A percentile compares a stretch with the other conserved stretches of the same genome.
Evolutionary conservation across 2,329 filamentous ascomycete species (phyloP).

Genomic region (Scedosporium minutisporum): DNA sequence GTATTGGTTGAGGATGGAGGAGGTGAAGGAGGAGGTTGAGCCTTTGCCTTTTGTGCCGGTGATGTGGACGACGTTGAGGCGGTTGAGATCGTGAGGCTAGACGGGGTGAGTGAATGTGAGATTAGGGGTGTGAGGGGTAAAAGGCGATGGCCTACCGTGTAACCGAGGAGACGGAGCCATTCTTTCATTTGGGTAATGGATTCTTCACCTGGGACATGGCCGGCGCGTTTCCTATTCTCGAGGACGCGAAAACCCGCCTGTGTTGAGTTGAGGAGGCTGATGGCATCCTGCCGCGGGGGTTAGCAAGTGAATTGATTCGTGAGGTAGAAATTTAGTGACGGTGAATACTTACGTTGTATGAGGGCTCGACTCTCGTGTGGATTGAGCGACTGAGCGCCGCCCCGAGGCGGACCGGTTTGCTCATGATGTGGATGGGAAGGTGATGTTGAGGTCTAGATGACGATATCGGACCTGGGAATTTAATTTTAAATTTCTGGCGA

Average conservation of each 20-base stretch:
- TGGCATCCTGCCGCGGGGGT: constrained; percentile 57
- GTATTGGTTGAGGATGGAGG: constrained; percentile 50
- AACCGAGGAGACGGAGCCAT: constrained; percentile 70
- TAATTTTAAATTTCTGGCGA: too few species aligned
- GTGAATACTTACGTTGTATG: constrained; percentile 38
- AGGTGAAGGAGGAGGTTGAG: constrained; percentile 59
- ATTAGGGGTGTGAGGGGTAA: not conserved
- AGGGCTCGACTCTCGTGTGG: constrained; percentile 32
- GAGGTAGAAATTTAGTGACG: constrained; percentile 15
- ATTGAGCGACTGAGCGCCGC: not conserved
- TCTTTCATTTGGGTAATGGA: constrained; percentile 70
- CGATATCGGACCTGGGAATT: not conserved
- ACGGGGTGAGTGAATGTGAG: not conserved
- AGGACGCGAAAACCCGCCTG: constrained; percentile 81
- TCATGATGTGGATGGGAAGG: not conserved
- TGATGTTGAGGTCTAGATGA: not conserved
- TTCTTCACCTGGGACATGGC: constrained; percentile 57
- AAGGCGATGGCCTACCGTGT: constrained; percentile 38
- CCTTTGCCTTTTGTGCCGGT: constrained; percentile 73
- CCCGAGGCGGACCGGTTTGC: not conserved
- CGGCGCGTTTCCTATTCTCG: constrained; percentile 67
- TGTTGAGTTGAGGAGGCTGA: constrained; percentile 76
- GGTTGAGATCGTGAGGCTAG: constrained; percentile 39
- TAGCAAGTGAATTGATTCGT: constrained; percentile 18
- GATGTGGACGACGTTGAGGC: constrained; percentile 60